Percentiles rank a stretch among this genome's conserved stretches.
Conservation (phyloP, 2,329 filamentous ascomycete species). For the Diplocarpon rosae region DNA sequence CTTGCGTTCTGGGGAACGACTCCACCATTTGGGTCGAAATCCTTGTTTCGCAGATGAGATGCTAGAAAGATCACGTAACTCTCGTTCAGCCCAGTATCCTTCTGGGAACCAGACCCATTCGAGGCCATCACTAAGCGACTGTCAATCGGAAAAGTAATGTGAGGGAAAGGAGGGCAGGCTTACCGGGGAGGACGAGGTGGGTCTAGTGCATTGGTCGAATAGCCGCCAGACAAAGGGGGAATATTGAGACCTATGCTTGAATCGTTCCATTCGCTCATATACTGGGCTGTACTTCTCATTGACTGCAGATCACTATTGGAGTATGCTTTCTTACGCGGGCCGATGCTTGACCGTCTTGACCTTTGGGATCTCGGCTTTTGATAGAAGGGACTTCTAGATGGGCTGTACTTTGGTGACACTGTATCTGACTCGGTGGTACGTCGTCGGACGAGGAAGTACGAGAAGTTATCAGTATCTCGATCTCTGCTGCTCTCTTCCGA, state of each 20-base stretch:
- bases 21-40: constrained; percentile 13
- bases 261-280: constrained; percentile 16
- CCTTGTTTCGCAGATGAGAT: constrained; percentile 3
- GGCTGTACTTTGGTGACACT: constrained; percentile 1
- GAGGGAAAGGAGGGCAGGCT: too few species aligned
- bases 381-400: not conserved
- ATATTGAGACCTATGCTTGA: constrained; percentile 1
- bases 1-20: constrained; percentile 7
- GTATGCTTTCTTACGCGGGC: not conserved
- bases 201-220: constrained; percentile 26
- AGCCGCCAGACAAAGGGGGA: not conserved
- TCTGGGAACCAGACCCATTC: constrained; percentile 55
- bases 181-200: constrained; percentile 39
- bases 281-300: not conserved
- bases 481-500: not conserved
- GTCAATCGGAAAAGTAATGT: too few species aligned
- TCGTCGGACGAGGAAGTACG: constrained; percentile 7
- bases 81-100: constrained; percentile 53
- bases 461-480: constrained; percentile 3
- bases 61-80: constrained; percentile 18
- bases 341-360: constrained; percentile 3
- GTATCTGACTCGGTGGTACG: not conserved
- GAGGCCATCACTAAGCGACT: constrained; percentile 32
- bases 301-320: constrained; percentile 4
- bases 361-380: constrained; percentile 5